Evolutionary conservation across 495 filamentous ascomycete species (phyloP), one percentile per base, ranked within the genome.

Genomic region (Neurospora cerealis): DNA sequence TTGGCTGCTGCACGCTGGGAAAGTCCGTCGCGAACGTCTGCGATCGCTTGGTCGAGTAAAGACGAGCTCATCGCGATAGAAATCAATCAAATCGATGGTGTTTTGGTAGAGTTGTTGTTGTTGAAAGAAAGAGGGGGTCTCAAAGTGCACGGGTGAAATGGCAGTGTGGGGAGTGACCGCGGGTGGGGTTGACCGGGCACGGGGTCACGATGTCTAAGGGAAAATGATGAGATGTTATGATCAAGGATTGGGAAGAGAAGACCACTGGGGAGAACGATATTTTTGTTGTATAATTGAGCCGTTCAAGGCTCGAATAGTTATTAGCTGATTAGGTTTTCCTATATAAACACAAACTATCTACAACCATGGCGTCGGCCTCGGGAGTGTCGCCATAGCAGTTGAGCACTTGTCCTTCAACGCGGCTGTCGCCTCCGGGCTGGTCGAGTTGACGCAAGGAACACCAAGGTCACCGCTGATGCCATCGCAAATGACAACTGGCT

Each of bases 391-490:
- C 73, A 75, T 44, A 17, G 73, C 40, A 15, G 77, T 71, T 0
- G 74, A 72, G 71, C 80, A 82, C 48, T 76, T 80, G 28, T 72
- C 71, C 48, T 71, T 75, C 28, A 81, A 70, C 32, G 80, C 80
- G 4, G 79, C 77, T 1, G 32, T 72, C 1, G 78, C 80, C 54
- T 79, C 75, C 11, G 71, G 46, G 66, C 77, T 80, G 4, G 78
- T 79, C 9, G 79, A 78, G 39, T 76, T 73, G 38, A 82, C 72
- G 71, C 87, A 89, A 6, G 82, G 80, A 24, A 87, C 76, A 6
- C 86, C 88, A 62, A 88, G 83, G 62, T 81, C 84, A 7, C 86
- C 87, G 4, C 81, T 74, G 74, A 89, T 86, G 0, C 85, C 85
- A 76, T 87, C 84, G 74, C 88, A 89, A 70, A 86, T 81, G 42